phyloP scores from a whole-genome alignment of 176 grass and related monocot species.

The Triticum timopheevii region DNA sequence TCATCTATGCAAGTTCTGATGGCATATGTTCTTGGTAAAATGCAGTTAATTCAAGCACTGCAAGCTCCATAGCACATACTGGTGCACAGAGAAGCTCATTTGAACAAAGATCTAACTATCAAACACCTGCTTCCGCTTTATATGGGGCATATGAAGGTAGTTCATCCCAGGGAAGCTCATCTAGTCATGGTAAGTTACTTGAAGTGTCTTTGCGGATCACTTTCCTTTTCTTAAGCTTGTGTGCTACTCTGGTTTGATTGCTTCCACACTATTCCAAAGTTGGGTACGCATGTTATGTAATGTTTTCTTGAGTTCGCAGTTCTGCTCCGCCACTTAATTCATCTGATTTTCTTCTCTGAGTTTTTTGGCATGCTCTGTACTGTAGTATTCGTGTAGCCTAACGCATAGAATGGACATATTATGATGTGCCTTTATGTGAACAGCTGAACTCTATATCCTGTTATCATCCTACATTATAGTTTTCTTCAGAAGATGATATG shows the following conservation, averaged over 20 bases:
- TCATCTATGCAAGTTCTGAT: background rate
- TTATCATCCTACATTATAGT: background rate
- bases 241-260: background rate
- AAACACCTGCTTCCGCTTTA: conserved; percentile 73
- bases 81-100: conserved; percentile 46
- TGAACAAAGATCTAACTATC: conserved; percentile 75
- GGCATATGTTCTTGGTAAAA: conserved; percentile 14
- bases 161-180: conserved; percentile 54
- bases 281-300: background rate
- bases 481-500: background rate
- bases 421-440: background rate
- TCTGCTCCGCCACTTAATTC: background rate
- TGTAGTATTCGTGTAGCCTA: background rate
- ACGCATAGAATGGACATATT: background rate
- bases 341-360: background rate
- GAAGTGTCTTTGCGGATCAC: conserved; percentile 4
- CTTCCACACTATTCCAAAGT: background rate
- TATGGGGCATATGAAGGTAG: conserved; percentile 70
- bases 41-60: conserved; percentile 43
- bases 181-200: conserved; percentile 43
- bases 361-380: background rate
- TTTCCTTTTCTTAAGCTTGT: background rate
- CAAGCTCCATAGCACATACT: conserved; percentile 49
- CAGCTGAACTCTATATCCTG: background rate
- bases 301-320: conserved; percentile 9